Evolutionary conservation across 169 alveolate species (phyloP).

Genomic region (Plasmodium adleri): DNA sequence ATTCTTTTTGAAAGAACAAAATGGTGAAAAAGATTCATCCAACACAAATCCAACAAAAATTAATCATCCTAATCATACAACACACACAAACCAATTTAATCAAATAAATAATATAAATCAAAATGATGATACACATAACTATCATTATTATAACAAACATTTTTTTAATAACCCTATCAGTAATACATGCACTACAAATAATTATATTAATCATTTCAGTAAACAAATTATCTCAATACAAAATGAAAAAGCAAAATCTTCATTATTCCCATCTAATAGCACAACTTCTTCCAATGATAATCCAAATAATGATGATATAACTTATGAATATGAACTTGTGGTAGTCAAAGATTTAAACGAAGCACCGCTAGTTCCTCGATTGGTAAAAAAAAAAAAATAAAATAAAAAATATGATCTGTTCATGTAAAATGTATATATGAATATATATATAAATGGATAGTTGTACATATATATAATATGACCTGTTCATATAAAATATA

Average conservation of each 20-base stretch:
- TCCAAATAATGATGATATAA: not conserved
- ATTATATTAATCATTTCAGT: slow-evolving; percentile 17
- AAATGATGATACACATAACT: not conserved
- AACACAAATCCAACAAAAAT: not conserved
- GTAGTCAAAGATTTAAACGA: slow-evolving; percentile 22
- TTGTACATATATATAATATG: no score
- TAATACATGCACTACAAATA: slow-evolving; percentile 8
- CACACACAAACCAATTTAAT: not conserved
- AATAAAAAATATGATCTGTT: no score
- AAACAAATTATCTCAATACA: slow-evolving; percentile 35
- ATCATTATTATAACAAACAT: no score
- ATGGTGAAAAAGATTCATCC: no score
- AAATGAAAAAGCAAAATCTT: slow-evolving; percentile 12
- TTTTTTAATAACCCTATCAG: no score
- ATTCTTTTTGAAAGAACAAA: not conserved
- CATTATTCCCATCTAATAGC: not conserved
- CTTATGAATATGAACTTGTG: slow-evolving; percentile 13
- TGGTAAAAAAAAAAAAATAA: slow-evolving; percentile 7
- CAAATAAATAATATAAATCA: not conserved
- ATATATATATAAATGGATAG: no score
- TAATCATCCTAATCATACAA: not conserved
- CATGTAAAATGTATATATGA: not conserved
- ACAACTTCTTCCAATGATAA: not conserved
- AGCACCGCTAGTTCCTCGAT: slow-evolving; percentile 50
- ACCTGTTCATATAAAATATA: no score